Percentiles rank a stretch among this genome's conserved stretches.
Conservation (phyloP, 331 rosid species). For the Rosa hybrid region DNA sequence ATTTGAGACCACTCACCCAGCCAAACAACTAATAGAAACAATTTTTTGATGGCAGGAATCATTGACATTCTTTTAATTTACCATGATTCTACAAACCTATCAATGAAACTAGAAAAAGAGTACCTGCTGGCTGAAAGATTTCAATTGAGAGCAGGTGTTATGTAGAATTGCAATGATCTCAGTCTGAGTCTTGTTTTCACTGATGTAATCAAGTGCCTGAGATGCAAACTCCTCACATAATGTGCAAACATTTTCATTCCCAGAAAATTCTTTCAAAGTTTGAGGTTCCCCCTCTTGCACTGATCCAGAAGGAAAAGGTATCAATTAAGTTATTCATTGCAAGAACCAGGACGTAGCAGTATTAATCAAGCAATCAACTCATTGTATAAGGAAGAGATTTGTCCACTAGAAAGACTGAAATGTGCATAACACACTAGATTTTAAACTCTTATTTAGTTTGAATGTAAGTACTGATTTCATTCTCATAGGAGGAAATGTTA, state of each 20-base stretch:
- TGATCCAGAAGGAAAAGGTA: constrained; percentile 19
- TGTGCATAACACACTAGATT: neutral
- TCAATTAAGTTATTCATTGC: neutral
- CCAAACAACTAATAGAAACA: neutral
- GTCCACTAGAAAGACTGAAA: neutral
- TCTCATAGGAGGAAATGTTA: neutral
- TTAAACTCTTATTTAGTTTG: neutral
- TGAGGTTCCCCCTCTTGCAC: constrained; percentile 30
- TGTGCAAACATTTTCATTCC: constrained; percentile 53
- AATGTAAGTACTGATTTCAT: neutral
- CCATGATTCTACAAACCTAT: neutral
- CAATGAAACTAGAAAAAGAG: constrained; percentile 1
- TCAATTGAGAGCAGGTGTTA: constrained; percentile 44
- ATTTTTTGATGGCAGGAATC: neutral
- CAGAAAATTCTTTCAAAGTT: constrained; percentile 23
- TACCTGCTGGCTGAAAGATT: constrained; percentile 53
- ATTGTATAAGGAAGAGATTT: neutral
- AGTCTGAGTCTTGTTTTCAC: constrained; percentile 62
- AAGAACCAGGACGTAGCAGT: constrained; percentile 9
- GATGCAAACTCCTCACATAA: constrained; percentile 74
- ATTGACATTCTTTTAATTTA: neutral
- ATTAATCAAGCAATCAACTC: neutral
- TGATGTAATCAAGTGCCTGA: constrained; percentile 67
- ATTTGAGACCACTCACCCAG: neutral
- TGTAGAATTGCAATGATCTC: constrained; percentile 66